Evolutionary conservation across 2,329 filamentous ascomycete species (phyloP), one percentile per base, ranked within the genome.

Genomic region (Apiospora hydei): DNA sequence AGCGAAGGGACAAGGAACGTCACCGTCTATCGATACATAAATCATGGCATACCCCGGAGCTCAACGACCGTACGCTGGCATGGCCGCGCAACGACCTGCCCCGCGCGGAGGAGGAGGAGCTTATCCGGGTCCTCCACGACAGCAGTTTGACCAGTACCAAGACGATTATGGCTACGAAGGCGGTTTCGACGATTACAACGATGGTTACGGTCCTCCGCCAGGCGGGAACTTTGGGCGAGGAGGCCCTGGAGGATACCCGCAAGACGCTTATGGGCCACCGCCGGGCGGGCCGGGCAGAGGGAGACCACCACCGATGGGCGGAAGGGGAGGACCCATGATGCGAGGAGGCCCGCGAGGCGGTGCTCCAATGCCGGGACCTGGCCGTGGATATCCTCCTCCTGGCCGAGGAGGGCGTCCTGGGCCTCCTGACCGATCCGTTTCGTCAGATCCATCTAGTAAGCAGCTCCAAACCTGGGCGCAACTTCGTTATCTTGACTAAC

Each of bases 11-110:
- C 16, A 68, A 49, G 43, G 43, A 49, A 68, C 41, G 64, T 24
- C 38, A 21, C 26, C 64, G 38, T 21, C 64, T 43, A 67, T 26
- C 44, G 10, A 38, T 18, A 68, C 34, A 26, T 47, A 47, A 44
- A 68, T 8, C 21, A 89, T 89, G 88, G 85, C 87, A 66, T 88
- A 88, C 77, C 84, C 88, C 74, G 84, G 82, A 73, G 84, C 82
- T 73, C 84, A 87, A 76, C 84, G 85, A 72, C 83, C 84, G n/a
- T 88, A 88, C 76, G 83, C 82, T 73, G 86, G 85, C 49, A 83
- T 82, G 44, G 84, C 83, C 69, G 82, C 83, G 64, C 84, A 83
- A 71, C 81, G 84, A 70, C 81, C 82, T 67, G 78, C 76, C 67
- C 82, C 83, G 44, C 77, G 77, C 24, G 76, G 76, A 46, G 76